Base-by-base conservation (phyloP, 805 yeast genomes). In the Debaryomyces tyrocola region DNA sequence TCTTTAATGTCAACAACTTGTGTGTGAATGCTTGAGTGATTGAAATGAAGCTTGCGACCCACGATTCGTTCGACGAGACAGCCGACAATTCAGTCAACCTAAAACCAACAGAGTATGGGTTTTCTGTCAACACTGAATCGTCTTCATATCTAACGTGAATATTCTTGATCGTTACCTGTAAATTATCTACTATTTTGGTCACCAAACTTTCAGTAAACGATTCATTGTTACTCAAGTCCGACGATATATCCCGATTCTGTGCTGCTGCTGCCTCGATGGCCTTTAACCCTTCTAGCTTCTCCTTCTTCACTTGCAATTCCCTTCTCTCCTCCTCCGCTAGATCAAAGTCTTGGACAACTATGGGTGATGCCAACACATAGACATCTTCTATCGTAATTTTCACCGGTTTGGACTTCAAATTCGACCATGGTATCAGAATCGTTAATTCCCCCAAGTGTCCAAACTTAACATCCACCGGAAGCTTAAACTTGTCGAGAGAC, bases 381-480 rank as follows among this genome's bases (percentile, higher is more conserved):
- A 90, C 92, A 62, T 94, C 94, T 56, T 94, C 92, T 48, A 94
- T 85, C 10, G 81, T 72, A 11, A 94, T 80, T 62, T 88, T 89
- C 6, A 92, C 98, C 0, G 99, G 98, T 58, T 91, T 88, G 17
- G 87, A 84, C 60, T 91, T 91, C 53, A 95, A 72, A 59, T 90
- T 94, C 1, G 97, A 85, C 97, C 98, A 95, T 0, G 99, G 99
- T 33, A 94, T 92, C 60, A 88, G 96, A 45, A 94, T 70, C 0
- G 96, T 86, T 52, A 94, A 74, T 54, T 86, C 88, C 1, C 98
- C 99, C 47, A 94, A 65, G 60, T 88, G 90, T 35, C 99, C 99
- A 60, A 86, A 87, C 50, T 81, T 79, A 11, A 95, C 92, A 62
- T 91, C 88, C 33, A 94, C 68, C 2, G 99, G 99, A 33, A 95